Evolutionary conservation across 1,284 basidiomycete species (phyloP).

Genomic region (Cystobasidiaceae sp.): DNA sequence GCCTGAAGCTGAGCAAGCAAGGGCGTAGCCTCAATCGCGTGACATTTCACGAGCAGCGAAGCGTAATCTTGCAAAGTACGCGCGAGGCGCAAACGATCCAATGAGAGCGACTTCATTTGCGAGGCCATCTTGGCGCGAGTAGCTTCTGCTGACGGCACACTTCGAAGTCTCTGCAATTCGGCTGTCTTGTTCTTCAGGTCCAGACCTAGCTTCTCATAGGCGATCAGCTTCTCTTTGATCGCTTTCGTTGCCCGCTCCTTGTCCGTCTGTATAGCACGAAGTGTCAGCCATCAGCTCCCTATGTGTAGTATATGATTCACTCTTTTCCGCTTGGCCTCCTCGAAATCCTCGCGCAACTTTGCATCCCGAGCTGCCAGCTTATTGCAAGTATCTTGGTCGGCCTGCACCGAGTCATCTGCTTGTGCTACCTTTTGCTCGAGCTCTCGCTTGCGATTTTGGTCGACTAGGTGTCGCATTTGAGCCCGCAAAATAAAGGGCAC

Average conservation of each 20-base stretch:
- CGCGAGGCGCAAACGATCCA: slow-evolving; percentile 56
- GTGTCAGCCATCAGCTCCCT: too few species aligned
- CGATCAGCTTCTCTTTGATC: too few species aligned
- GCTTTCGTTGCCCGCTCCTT: too few species aligned
- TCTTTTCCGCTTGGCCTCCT: too few species aligned
- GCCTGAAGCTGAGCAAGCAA: slow-evolving; percentile 1
- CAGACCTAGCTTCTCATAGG: too few species aligned
- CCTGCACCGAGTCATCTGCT: slow-evolving; percentile 14
- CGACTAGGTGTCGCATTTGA: not conserved
- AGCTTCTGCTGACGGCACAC: slow-evolving; percentile 57
- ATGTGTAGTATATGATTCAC: too few species aligned
- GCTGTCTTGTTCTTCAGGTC: too few species aligned
- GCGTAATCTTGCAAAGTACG: slow-evolving; percentile 57
- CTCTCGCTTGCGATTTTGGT: slow-evolving; percentile 26
- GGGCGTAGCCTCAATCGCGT: not conserved
- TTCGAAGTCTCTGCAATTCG: slow-evolving; percentile 43
- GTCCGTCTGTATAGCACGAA: too few species aligned
- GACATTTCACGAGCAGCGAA: not conserved
- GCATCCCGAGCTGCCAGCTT: not conserved
- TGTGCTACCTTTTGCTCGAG: slow-evolving; percentile 36
- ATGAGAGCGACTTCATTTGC: slow-evolving; percentile 53
- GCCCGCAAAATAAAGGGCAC: not conserved
- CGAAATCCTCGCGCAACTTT: not conserved
- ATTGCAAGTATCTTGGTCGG: not conserved
- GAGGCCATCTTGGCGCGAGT: slow-evolving; percentile 54